These are phyloP conservation scores for Leccinum truebloodii DNA, from an alignment of 768 basidiomycete genomes.

Conservation along the genomic window DNA sequence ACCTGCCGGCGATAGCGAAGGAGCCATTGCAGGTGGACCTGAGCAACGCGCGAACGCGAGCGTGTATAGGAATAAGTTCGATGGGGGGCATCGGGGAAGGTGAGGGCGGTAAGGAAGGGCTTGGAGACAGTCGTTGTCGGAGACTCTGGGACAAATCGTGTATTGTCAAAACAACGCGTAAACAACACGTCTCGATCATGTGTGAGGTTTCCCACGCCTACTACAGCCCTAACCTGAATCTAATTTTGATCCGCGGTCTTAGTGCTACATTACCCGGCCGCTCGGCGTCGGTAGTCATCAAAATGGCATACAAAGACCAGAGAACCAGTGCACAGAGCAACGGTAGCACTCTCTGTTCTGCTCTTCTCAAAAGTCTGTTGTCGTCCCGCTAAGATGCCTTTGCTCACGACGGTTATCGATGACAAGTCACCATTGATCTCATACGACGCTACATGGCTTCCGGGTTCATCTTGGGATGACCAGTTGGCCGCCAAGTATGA, in stretches of 20 bases:
- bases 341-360: neutral
- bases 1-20: slow-evolving; percentile 65
- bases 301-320: neutral
- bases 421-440: slow-evolving; percentile 27
- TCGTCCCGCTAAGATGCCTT: slow-evolving; percentile 21
- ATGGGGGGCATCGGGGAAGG: slow-evolving; percentile 62
- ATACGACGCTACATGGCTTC: too few species aligned
- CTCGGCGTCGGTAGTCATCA: neutral
- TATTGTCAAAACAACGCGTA: slow-evolving; percentile 32
- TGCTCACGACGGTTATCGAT: slow-evolving; percentile 27
- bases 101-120: slow-evolving; percentile 36
- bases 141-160: neutral
- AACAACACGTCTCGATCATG: slow-evolving; percentile 28
- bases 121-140: slow-evolving; percentile 29
- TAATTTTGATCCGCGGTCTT: too few species aligned
- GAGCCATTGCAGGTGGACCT: too few species aligned
- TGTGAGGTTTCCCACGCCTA: slow-evolving; percentile 16
- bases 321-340: neutral
- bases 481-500: slow-evolving; percentile 14
- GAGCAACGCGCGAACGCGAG: slow-evolving; percentile 69
- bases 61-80: slow-evolving; percentile 44
- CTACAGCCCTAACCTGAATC: too few species aligned
- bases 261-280: too few species aligned
- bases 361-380: neutral
- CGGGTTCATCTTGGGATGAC: slow-evolving; percentile 11